Conservation (phyloP, 2,329 filamentous ascomycete genomes). For the Fusarium udum region DNA sequence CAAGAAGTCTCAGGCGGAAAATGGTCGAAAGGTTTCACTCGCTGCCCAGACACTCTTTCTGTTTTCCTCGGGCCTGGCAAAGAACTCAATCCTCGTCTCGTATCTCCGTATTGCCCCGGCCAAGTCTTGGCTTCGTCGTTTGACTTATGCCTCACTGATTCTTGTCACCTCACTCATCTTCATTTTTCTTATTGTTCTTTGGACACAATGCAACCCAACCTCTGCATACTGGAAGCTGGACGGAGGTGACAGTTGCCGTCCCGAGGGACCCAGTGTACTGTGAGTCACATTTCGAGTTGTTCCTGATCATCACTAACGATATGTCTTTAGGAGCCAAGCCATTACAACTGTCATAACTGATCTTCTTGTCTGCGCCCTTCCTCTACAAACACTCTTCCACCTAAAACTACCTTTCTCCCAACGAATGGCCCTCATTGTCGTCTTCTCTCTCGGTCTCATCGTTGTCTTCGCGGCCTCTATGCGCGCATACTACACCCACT, state of each 20-base stretch:
- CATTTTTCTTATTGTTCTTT: constrained; percentile 49
- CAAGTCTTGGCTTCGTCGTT: constrained; percentile 46
- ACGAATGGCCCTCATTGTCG: constrained; percentile 48
- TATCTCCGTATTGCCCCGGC: constrained; percentile 53
- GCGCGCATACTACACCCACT: constrained; percentile 50
- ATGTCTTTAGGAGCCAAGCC: constrained; percentile 42
- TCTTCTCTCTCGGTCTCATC: constrained; percentile 51
- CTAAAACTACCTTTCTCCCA: constrained; percentile 48
- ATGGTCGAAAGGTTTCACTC: constrained; percentile 51
- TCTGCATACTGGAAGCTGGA: constrained; percentile 39
- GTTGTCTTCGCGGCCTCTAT: constrained; percentile 51
- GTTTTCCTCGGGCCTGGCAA: constrained; percentile 50
- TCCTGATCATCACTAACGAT: neutral
- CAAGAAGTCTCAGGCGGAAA: constrained; percentile 36
- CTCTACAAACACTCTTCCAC: constrained; percentile 48
- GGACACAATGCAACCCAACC: constrained; percentile 49
- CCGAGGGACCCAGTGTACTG: constrained; percentile 44
- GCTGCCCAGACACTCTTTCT: constrained; percentile 53
- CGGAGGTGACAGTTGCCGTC: constrained; percentile 42
- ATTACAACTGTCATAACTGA: constrained; percentile 48
- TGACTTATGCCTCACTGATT: constrained; percentile 44
- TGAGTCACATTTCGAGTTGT: constrained; percentile 14
- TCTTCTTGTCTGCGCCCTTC: constrained; percentile 50
- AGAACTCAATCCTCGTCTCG: constrained; percentile 52
- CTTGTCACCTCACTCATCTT: constrained; percentile 44